These are phyloP conservation scores for Epicoccum sorghinum DNA, from an alignment of 2,329 filamentous ascomycete species.

Conservation along the genomic window DNA sequence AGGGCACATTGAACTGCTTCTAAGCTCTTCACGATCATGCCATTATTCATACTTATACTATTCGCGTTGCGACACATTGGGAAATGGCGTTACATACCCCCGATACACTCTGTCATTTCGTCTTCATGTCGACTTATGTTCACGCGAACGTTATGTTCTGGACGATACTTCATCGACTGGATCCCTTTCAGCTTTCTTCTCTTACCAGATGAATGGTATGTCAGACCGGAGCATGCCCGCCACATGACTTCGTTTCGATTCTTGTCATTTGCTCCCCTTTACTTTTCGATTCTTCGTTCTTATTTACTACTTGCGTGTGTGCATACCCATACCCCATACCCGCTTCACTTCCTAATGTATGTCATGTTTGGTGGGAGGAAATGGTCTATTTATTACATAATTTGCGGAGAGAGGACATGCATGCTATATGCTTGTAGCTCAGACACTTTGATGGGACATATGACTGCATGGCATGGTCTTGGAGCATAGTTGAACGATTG, in stretches of 20 bases:
- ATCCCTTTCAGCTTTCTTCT: background rate
- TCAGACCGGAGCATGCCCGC: background rate
- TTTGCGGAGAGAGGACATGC: background rate
- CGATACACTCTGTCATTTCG: conserved; percentile 11
- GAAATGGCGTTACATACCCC: conserved; percentile 36
- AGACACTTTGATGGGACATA: conserved; percentile 9
- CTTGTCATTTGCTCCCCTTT: background rate
- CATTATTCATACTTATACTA: conserved; percentile 23
- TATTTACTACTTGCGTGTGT: background rate
- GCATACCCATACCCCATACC: conserved; percentile 11
- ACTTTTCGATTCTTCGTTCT: conserved; percentile 1
- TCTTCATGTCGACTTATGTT: conserved; percentile 6
- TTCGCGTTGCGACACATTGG: conserved; percentile 31
- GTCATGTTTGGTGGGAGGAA: conserved; percentile 4
- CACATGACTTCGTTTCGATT: background rate
- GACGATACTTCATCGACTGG: conserved; percentile 1
- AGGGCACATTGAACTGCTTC: conserved; percentile 96
- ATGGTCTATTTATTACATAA: conserved; percentile 6
- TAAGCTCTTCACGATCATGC: conserved; percentile 53
- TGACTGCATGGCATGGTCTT: conserved; percentile 9
- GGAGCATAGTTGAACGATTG: background rate
- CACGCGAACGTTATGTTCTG: conserved; percentile 3
- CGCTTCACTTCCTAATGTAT: conserved; percentile 17
- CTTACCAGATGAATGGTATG: conserved; percentile 2
- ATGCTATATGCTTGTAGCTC: background rate